phyloP scores from a whole-genome alignment of 306 rosid genomes.

The Medicago arabica region DNA sequence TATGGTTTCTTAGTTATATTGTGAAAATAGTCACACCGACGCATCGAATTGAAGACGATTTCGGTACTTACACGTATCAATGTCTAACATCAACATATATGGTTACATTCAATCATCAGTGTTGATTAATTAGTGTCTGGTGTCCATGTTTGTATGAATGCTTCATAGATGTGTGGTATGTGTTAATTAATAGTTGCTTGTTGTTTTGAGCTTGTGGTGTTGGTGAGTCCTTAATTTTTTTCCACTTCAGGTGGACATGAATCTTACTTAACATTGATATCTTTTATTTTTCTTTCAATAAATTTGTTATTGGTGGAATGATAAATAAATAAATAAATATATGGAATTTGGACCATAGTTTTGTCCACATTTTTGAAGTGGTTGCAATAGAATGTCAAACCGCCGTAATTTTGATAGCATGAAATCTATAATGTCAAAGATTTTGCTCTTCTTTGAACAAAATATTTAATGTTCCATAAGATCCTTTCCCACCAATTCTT shows the following conservation, averaged over 20 bases:
- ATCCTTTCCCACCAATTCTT: neutral
- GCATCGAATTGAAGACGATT: neutral
- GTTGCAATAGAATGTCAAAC: slow-evolving; percentile 19
- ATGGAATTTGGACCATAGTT: slow-evolving; percentile 11
- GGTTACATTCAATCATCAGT: neutral
- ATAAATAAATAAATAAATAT: neutral
- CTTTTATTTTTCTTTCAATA: neutral
- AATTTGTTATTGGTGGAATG: neutral
- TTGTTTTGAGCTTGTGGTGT: too few species aligned
- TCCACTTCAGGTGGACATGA: neutral
- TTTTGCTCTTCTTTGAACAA: slow-evolving; percentile 31
- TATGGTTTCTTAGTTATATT: slow-evolving; percentile 14
- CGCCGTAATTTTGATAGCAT: slow-evolving; percentile 15
- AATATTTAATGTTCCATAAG: slow-evolving; percentile 5
- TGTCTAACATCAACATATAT: neutral
- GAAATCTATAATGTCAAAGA: slow-evolving; percentile 32
- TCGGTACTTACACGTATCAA: too few species aligned
- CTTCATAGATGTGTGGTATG: neutral
- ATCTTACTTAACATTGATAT: neutral
- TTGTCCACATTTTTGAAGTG: slow-evolving; percentile 6
- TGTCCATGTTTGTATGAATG: neutral
- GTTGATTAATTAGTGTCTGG: neutral
- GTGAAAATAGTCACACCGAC: neutral
- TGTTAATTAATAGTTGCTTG: slow-evolving; percentile 24
- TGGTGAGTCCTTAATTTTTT: too few species aligned